Base-by-base conservation (phyloP, 768 basidiomycete species). In the Pulveroboletus sp. region DNA sequence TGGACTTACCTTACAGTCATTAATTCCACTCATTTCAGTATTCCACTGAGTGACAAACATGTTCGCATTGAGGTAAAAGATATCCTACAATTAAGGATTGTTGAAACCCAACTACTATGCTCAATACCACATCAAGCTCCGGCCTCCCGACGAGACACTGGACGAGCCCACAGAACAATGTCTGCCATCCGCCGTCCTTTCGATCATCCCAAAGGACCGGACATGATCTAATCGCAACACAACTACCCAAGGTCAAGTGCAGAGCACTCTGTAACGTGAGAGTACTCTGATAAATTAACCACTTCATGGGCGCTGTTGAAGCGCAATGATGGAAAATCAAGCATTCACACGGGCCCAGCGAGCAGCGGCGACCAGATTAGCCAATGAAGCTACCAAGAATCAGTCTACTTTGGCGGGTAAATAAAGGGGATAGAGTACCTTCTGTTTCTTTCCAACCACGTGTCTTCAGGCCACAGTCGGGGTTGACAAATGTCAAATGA, bases 381-480 rank as follows among this genome's bases (percentile, higher is more conserved):
- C 65, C 65, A 94, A 79, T 26, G 91, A 88, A 42, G 88, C 82
- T 80, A 48, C 9, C 35, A 53, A 52, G 15, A 27, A 51, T 53
- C 21, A 53, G 32, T 50, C 28, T 53, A 51, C 21, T 50, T 49
- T 42, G 47, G 11, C 6, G 8, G 13, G 35, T 15, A 47, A 33
- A 40, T 18, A 8, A 44, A 47, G 54, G 50, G n/a, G 21, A 35
- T 9, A 49, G 59, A 62, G 32, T 45, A 76, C 82, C 81, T 76
- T 96, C 89, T 39, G 94, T 97, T 80, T 98, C 94, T 72, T 89
- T 88, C 94, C 94, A 96, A 62, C 87, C 91, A 78, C 94, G 92
- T 58, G 95, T 98, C 82, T 98, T 98, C 62, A 98, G 78, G 74
- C 95, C 96, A 66, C 95, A 97, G 70, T 97, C 95, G 51, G 95